Evolutionary conservation across 768 basidiomycete species (phyloP), one percentile per base, ranked within the genome.

Genomic region (Psilocybe cubensis): DNA sequence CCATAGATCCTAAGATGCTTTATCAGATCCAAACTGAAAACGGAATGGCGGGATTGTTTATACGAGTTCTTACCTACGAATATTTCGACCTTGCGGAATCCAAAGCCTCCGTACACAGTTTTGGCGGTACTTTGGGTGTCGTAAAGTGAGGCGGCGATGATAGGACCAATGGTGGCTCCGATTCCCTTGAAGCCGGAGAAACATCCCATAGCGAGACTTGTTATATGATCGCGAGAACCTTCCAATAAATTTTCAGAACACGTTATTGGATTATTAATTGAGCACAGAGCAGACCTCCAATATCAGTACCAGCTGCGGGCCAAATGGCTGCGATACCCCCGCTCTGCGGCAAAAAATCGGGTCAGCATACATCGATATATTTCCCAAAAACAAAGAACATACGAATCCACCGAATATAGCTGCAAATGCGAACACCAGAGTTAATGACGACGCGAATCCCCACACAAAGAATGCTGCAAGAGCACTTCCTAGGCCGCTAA

Each of bases 371-470:
- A 17, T 18, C 18, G n/a, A 14, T 25, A 21, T 49, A 29, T 18
- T 9, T 9, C 5, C 11, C 5, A 31, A 31, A 3, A 18, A 31
- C 28, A 18, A 17, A 8, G 18, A 17, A 44, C 57, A 4, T 23
- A 58, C 57, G 23, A 58, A 52, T 28, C 50, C 57, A 18, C 57
- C 57, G 17, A 58, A 58, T 6, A 58, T 31, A 20, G 51, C 51
- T 1, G 57, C 50, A 21, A 58, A 58, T 7, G 50, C 57, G 25
- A 58, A 58, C 3, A 58, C 51, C 44, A 47, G 38, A 29, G 43
- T 51, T 3, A 58, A 50, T 10, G 57, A 58, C 25, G 57, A 58
- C 12, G 57, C 57, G 25, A 58, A 58, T 29, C 57, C 57, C 57
- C 57, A 58, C 33, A 58, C 5, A 20, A 58, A 43, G 44, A 58